phyloP scores from a whole-genome alignment of 2,329 filamentous ascomycete species.

The Pyrenochaeta sp. region DNA sequence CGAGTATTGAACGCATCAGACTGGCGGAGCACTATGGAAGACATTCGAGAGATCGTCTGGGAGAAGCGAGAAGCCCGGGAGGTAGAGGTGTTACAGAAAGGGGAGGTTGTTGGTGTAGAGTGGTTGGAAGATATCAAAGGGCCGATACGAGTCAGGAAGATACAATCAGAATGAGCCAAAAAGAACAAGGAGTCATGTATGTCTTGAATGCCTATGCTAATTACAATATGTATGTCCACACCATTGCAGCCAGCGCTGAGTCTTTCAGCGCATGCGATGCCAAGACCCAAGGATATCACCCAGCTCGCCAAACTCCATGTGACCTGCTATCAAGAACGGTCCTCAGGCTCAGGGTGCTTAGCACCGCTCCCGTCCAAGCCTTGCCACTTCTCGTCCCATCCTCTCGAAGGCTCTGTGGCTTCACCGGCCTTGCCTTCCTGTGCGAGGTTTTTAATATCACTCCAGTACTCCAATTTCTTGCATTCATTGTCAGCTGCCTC shows the following conservation, averaged over 20 bases:
- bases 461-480: conserved; percentile 85
- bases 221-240: conserved; percentile 14
- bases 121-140: conserved; percentile 53
- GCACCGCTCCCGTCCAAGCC: conserved; percentile 50
- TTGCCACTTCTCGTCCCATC: conserved; percentile 50
- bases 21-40: conserved; percentile 60
- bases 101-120: conserved; percentile 49
- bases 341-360: conserved; percentile 31
- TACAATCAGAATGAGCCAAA: no score
- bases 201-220: neutral
- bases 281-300: conserved; percentile 7
- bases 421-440: conserved; percentile 47
- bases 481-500: conserved; percentile 83
- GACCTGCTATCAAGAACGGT: conserved; percentile 1
- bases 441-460: conserved; percentile 65
- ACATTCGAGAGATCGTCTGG: conserved; percentile 54
- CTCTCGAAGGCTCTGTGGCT: conserved; percentile 41
- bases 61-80: conserved; percentile 51
- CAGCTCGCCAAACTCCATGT: conserved; percentile 1
- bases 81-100: conserved; percentile 60
- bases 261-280: conserved; percentile 5
- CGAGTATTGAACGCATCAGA: conserved; percentile 24
- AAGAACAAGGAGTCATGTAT: neutral
- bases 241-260: conserved; percentile 6
- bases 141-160: conserved; percentile 55